These are phyloP conservation scores for Clavaria fumosa DNA, from an alignment of 768 basidiomycete genomes.

Conservation along the genomic window DNA sequence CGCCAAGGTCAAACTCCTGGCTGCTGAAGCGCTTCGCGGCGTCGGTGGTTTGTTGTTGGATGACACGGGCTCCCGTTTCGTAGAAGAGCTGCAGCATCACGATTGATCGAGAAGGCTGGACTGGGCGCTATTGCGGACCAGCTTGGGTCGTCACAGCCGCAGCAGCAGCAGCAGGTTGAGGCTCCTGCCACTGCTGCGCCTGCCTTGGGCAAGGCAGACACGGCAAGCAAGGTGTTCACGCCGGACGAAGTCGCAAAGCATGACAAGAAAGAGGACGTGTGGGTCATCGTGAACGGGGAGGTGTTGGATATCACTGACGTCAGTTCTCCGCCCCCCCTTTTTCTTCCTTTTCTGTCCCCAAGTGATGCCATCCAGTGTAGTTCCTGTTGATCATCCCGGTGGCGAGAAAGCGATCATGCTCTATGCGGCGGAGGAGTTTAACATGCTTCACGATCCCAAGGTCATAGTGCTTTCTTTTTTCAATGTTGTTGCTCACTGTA, in stretches of 20 bases:
- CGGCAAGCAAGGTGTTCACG: constrained; percentile 29
- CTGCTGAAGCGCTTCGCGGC: constrained; percentile 92
- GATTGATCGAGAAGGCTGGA: constrained; percentile 75
- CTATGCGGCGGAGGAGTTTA: constrained; percentile 89
- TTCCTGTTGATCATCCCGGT: constrained; percentile 85
- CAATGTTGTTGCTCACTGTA: too few species aligned
- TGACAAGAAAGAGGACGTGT: constrained; percentile 85
- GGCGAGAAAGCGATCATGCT: constrained; percentile 83
- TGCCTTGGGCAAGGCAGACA: too few species aligned
- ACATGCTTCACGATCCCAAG: constrained; percentile 86
- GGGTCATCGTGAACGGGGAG: constrained; percentile 87
- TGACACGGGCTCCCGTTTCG: constrained; percentile 81
- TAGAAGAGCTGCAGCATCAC: constrained; percentile 91
- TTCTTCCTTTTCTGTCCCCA: too few species aligned
- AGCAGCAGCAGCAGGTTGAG: too few species aligned
- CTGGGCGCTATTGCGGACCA: constrained; percentile 67
- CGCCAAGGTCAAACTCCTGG: constrained; percentile 93
- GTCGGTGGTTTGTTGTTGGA: constrained; percentile 91
- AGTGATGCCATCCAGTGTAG: too few species aligned
- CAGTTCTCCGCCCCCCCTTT: too few species aligned
- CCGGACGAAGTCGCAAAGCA: constrained; percentile 76
- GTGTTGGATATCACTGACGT: constrained; percentile 72
- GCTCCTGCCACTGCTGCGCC: too few species aligned
- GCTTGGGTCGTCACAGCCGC: constrained; percentile 40
- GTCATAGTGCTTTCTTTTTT: too few species aligned